phyloP scores from a whole-genome alignment of 192 early-diverging fungal genomes.

The Coemansia furcata region DNA sequence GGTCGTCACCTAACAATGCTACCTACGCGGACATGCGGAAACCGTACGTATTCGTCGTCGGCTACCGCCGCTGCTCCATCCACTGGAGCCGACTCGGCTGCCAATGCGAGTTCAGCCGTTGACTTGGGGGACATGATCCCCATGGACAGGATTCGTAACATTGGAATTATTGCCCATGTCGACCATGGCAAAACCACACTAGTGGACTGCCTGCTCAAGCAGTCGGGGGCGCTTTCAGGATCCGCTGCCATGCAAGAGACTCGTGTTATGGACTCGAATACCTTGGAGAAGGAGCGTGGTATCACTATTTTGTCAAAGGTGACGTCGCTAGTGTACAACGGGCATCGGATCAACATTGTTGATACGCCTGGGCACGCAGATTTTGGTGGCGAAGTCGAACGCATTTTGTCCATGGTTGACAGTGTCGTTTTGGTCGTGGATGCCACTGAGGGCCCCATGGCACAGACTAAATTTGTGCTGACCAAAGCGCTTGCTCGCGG shows the following conservation, averaged over 20 bases:
- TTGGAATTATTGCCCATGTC: slow-evolving; percentile 74
- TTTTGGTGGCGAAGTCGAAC: slow-evolving; percentile 78
- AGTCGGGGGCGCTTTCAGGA: slow-evolving; percentile 55
- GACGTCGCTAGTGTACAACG: slow-evolving; percentile 71
- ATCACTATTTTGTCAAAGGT: slow-evolving; percentile 86
- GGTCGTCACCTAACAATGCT: not conserved
- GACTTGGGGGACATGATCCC: slow-evolving; percentile 51
- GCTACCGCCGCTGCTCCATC: not conserved
- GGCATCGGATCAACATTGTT: slow-evolving; percentile 82
- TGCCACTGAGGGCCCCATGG: slow-evolving; percentile 85
- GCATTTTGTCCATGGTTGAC: slow-evolving; percentile 86
- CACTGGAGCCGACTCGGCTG: not conserved
- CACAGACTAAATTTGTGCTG: slow-evolving; percentile 85
- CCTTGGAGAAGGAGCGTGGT: slow-evolving; percentile 81
- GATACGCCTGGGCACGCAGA: slow-evolving; percentile 80
- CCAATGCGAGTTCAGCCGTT: not conserved
- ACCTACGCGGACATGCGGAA: not conserved
- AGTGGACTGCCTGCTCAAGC: slow-evolving; percentile 62
- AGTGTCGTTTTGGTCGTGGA: slow-evolving; percentile 84
- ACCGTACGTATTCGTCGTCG: not conserved
- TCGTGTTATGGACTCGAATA: slow-evolving; percentile 84
- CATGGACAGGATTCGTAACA: slow-evolving; percentile 51
- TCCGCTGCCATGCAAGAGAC: slow-evolving; percentile 58
- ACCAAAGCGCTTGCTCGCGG: slow-evolving; percentile 71
- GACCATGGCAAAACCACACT: slow-evolving; percentile 84